A percentile compares a stretch with the other conserved stretches of the same genome.
Conservation (phyloP, 352 stramenopile species). For the Pythium apleroticum region DNA sequence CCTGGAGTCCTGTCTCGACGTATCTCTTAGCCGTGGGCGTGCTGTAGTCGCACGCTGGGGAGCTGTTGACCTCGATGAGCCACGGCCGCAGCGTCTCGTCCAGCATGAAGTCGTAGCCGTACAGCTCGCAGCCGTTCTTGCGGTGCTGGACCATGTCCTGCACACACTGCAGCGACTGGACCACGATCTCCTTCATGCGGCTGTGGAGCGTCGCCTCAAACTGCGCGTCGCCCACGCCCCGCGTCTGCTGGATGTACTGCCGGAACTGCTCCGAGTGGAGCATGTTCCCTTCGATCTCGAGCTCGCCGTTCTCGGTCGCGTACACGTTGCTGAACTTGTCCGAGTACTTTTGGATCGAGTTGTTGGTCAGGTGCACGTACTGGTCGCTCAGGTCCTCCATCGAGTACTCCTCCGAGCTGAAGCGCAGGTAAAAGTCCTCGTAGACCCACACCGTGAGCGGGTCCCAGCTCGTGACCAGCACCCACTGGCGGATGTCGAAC, state of each 20-base stretch:
- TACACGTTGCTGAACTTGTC: conserved; percentile 88
- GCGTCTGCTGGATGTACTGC: conserved; percentile 38
- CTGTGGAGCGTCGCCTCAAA: conserved; percentile 61
- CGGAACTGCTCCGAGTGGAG: conserved; percentile 79
- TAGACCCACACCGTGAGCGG: conserved; percentile 93
- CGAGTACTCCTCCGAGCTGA: conserved; percentile 84
- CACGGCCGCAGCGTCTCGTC: conserved; percentile 81
- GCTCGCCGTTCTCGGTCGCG: conserved; percentile 57
- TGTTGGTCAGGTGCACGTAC: conserved; percentile 94
- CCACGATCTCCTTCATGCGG: conserved; percentile 88
- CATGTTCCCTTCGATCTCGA: conserved; percentile 72
- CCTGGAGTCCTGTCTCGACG: conserved; percentile 78
- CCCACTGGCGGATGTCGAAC: conserved; percentile 93
- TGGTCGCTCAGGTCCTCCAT: conserved; percentile 80
- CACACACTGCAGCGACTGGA: conserved; percentile 81
- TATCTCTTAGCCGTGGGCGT: conserved; percentile 89
- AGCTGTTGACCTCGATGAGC: conserved; percentile 94
- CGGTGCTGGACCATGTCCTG: conserved; percentile 88
- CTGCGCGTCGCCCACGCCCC: conserved; percentile 32
- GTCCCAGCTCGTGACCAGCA: conserved; percentile 92
- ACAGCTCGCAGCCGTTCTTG: conserved; percentile 91
- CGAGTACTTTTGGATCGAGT: conserved; percentile 92
- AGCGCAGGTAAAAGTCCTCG: conserved; percentile 91
- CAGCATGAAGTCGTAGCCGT: conserved; percentile 95
- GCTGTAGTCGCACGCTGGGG: conserved; percentile 92